Evolutionary conservation across 805 yeast species (phyloP), one percentile per base, ranked within the genome.

Genomic region (Wickerhamiella kazuoi): DNA sequence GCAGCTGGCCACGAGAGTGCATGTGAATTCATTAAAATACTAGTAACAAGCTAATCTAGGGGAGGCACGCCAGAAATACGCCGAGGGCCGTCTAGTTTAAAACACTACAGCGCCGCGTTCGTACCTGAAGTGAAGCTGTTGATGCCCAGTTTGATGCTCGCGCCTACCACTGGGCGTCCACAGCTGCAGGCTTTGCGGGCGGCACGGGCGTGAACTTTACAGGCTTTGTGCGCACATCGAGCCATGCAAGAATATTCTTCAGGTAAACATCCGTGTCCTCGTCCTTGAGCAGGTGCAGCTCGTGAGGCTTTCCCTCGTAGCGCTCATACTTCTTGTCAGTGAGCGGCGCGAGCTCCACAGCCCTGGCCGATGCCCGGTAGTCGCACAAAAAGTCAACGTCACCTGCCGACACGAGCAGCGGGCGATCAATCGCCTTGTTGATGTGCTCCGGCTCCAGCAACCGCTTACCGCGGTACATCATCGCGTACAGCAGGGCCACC

Each of bases 371-470:
- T 21, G 44, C 45, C 13, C 32, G 39, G 21, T 29, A 36, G 31
- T 45, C 50, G 40, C 54, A 46, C 17, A 51, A 33, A 15, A n/a
- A 21, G 33, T 51, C 54, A 2, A 29, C 65, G 76, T 71, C 41
- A 21, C 64, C 65, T 34, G 54, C 61, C 30, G 44, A 31, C 7
- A 59, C 37, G 21, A 59, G 46, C 14, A 60, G 43, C n/a, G 65
- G 64, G 19, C 52, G 47, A 35, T 59, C 53, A 13, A 53, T 51
- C 23, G 50, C 50, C 37, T 50, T 44, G n/a, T 39, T 35, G 29
- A 50, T 49, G 41, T 50, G 54, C 3, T 36, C 37, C 4, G 56
- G 52, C 26, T 54, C 51, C 20, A 48, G 44, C 30, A 61, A 50
- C 3, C 54, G 44, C 39, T 41, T 43, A 7, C 63, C 64, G 3